Base-by-base conservation (phyloP, 164 flowering plant genomes). In the Vitis rotundifolia region DNA sequence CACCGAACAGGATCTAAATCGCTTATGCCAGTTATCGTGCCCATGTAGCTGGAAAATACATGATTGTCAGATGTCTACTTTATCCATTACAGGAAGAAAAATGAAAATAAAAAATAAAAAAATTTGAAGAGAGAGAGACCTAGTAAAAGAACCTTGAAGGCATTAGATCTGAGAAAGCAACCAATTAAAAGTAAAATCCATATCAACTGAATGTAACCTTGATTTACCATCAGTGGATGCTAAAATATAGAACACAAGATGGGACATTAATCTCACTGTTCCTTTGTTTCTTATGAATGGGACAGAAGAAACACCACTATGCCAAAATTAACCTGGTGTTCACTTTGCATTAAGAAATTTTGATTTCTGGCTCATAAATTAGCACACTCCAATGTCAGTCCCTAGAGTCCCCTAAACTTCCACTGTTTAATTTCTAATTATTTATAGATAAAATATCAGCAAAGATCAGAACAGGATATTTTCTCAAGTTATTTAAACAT, bases 1-100 rank as follows among this genome's bases (percentile, higher is more conserved):
- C 98, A 93, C 71, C 89, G 88, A 69, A 67, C 86, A 74, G 92
- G 83, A 78, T 91, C 98, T 44, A 87, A 78, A 78, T 93, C 97
- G 70, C 93, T 80, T 59, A 93, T 89, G 77, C 94, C 98, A 59
- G 94, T 91, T 54, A 93, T 89, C 6, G 97, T 91, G 73, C 97
- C 98, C 97, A 93, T 91, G 73, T 93, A 91, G 68, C 97, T 93
- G 81, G 19, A 71, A 22, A 63, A 61, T 8, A 79, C 15, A 73
- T 19, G 67, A 70, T 15, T 19, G 54, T 77, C 6, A 68, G 70
- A 44, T 48, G 37, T 14, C 50, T 28, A 26, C 44, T 49, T 62
- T 49, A 69, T 8, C 59, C 26, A 71, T 58, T 15, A 69, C 11
- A 54, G n/a, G 37, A 47, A 58, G 12, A 28, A 10, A 62, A 18